Evolutionary conservation across 768 basidiomycete genomes (phyloP).

Genomic region (Sporobolomyces phaffii): DNA sequence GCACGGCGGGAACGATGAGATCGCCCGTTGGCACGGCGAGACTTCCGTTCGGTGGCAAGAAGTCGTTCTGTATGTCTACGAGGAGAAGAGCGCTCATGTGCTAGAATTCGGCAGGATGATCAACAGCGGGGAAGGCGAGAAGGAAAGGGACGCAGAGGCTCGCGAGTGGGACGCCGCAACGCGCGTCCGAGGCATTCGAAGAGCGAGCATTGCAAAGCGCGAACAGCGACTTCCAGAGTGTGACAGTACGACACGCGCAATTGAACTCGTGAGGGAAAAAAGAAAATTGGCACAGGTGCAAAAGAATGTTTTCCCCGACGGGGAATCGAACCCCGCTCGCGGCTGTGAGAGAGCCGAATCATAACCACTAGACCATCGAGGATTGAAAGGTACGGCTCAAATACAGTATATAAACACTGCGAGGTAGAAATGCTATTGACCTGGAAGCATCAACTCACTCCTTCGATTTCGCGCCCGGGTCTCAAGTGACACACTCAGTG

Average conservation of each 20-base stretch:
- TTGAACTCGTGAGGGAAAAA: too few relatives aligned
- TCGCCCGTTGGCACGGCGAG: slow-evolving; percentile 64
- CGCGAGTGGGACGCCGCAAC: too few relatives aligned
- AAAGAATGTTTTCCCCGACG: slow-evolving; percentile 6
- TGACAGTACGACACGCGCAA: too few relatives aligned
- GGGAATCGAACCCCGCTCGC: slow-evolving; percentile 21
- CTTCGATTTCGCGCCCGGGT: too few relatives aligned
- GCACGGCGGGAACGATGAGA: slow-evolving; percentile 56
- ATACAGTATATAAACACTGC: background rate
- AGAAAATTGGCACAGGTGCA: background rate
- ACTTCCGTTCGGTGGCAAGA: slow-evolving; percentile 60
- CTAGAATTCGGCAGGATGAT: too few relatives aligned
- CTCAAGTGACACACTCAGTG: too few relatives aligned
- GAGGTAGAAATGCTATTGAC: background rate
- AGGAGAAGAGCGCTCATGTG: slow-evolving; percentile 48
- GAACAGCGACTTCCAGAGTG: too few relatives aligned
- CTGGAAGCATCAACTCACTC: too few relatives aligned
- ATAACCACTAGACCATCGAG: slow-evolving; percentile 22
- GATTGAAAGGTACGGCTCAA: background rate
- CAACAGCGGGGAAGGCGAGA: too few relatives aligned
- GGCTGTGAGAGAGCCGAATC: slow-evolving; percentile 20
- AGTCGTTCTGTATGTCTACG: slow-evolving; percentile 79
- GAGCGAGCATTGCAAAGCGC: too few relatives aligned
- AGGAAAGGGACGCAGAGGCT: too few relatives aligned
- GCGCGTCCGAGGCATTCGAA: too few relatives aligned